These are phyloP conservation scores for Micractinium sp. DNA, from an alignment of 139 green algal species.

Conservation along the genomic window DNA sequence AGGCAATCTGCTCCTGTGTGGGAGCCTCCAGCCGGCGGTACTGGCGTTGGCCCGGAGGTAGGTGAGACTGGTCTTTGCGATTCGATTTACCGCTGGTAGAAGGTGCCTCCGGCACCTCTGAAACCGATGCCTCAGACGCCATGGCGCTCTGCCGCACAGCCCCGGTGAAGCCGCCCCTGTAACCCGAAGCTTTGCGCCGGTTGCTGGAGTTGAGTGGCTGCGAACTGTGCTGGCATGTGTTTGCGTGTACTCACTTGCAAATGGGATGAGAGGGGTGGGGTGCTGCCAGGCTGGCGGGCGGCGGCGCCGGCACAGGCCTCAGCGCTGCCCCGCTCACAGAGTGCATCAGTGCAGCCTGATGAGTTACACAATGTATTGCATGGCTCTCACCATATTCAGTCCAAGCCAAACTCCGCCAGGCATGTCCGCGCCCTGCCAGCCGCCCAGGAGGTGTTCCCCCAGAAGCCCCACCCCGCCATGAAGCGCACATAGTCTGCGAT, in stretches of 20 bases:
- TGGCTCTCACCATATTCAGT: not conserved
- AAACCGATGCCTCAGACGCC: not conserved
- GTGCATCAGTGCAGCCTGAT: too few species aligned
- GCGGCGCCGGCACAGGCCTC: too few species aligned
- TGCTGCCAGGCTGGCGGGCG: too few species aligned
- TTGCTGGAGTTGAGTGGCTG: too few species aligned
- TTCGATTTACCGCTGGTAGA: not conserved
- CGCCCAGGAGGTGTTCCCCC: constrained; percentile 29
- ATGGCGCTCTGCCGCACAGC: too few species aligned
- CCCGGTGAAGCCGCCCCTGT: too few species aligned
- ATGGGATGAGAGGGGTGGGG: too few species aligned
- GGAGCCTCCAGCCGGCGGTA: constrained; percentile 67
- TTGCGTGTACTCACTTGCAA: too few species aligned
- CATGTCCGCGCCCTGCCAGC: not conserved
- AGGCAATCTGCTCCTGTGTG: constrained; percentile 65
- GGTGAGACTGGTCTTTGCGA: constrained; percentile 7
- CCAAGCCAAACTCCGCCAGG: constrained; percentile 10
- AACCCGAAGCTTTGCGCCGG: too few species aligned
- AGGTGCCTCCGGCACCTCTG: constrained; percentile 36
- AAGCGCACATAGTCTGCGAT: constrained; percentile 65
- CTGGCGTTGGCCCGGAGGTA: constrained; percentile 18
- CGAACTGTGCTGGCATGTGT: too few species aligned
- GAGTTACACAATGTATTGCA: too few species aligned
- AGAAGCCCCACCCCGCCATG: constrained; percentile 62
- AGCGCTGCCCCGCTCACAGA: too few species aligned